These are phyloP conservation scores for Pseudognaphalium luteoalbum DNA, from an alignment of 129 eudicot species.

Conservation along the genomic window DNA sequence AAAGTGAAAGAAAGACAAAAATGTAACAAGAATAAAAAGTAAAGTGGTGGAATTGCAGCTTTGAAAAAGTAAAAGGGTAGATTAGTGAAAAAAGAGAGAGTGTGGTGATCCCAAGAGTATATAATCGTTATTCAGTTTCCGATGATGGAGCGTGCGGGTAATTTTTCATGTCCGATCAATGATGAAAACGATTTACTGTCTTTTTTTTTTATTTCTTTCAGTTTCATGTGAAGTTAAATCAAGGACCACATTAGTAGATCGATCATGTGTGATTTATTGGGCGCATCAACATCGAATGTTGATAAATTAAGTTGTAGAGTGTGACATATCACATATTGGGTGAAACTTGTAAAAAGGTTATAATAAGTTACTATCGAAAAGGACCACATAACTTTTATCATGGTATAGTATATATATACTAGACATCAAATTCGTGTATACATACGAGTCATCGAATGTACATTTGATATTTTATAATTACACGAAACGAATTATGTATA, in stretches of 20 bases:
- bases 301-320: neutral
- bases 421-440: too few species aligned
- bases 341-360: neutral
- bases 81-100: slow-evolving; percentile 24
- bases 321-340: neutral
- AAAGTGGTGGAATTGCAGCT: slow-evolving; percentile 38
- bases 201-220: neutral
- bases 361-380: neutral
- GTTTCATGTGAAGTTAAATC: slow-evolving; percentile 11
- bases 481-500: too few species aligned
- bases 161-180: slow-evolving; percentile 7
- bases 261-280: slow-evolving; percentile 1
- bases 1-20: slow-evolving; percentile 20
- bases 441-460: too few species aligned
- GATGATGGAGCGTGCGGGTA: slow-evolving; percentile 23
- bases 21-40: slow-evolving; percentile 15
- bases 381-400: neutral
- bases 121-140: neutral
- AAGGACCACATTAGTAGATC: slow-evolving; percentile 4
- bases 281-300: neutral
- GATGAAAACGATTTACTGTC: neutral
- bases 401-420: too few species aligned
- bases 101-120: slow-evolving; percentile 31
- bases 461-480: too few species aligned
- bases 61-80: slow-evolving; percentile 32